Conservation (phyloP, 1,139 yeast species). For the Protomyces macrosporus region DNA sequence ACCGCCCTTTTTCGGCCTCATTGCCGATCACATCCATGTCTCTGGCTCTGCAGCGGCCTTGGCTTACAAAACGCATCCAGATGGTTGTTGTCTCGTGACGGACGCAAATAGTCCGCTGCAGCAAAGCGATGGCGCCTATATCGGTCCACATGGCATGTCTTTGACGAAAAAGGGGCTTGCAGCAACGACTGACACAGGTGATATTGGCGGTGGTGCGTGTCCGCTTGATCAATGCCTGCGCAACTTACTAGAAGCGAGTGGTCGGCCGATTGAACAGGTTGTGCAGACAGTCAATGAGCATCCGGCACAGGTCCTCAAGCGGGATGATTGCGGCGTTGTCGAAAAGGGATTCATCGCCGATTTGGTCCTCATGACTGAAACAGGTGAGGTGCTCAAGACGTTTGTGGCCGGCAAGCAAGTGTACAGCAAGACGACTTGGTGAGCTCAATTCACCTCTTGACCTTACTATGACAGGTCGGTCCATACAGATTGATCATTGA, state of each 20-base stretch:
- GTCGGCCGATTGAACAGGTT: conserved; percentile 50
- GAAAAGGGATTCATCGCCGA: conserved; percentile 58
- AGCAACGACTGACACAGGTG: conserved; percentile 45
- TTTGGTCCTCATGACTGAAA: conserved; percentile 47
- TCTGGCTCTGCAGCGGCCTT: conserved; percentile 54
- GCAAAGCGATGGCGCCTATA: conserved; percentile 45
- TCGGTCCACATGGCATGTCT: conserved; percentile 40
- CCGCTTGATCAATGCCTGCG: conserved; percentile 53
- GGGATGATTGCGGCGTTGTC: conserved; percentile 41
- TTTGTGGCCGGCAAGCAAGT: neutral
- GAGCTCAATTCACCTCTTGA: too few species aligned
- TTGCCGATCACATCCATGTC: conserved; percentile 61
- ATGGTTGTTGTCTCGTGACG: conserved; percentile 55
- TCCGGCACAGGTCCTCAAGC: conserved; percentile 46
- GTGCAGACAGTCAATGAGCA: conserved; percentile 55
- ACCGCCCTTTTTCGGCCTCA: conserved; percentile 48
- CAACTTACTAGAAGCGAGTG: conserved; percentile 53
- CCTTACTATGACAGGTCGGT: too few species aligned
- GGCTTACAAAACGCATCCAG: conserved; percentile 53
- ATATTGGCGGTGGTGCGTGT: conserved; percentile 59
- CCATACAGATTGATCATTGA: too few species aligned
- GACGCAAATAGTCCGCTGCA: conserved; percentile 55
- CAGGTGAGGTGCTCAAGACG: conserved; percentile 34
- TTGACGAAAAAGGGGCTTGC: conserved; percentile 50
- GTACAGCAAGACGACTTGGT: neutral